Base-by-base conservation (phyloP, 306 rosid species). In the Senna siamea region DNA sequence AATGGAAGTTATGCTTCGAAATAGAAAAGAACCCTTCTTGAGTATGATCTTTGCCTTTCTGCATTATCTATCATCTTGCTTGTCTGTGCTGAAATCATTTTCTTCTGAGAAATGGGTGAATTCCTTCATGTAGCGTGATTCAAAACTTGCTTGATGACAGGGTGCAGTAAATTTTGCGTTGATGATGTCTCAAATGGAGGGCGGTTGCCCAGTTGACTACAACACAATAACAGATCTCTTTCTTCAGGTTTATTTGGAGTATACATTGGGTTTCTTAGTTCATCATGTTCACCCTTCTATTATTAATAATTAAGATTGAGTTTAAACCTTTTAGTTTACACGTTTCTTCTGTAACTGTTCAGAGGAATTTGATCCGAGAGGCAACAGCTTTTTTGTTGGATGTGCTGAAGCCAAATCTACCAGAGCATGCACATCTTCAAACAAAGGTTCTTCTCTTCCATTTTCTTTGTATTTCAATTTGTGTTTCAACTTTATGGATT, bases 101-200 rank as follows among this genome's bases (percentile, higher is more conserved):
- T 6, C 43, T 47, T 73, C 57, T 14, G 40, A 37, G 40, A 0
- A 51, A 47, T 37, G 40, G 15, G 28, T 72, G 35, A 72, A 18
- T 23, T 34, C 40, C 61, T 38, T 28, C 8, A n/a, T 14, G 9
- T 74, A 50, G 59, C 30, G 54, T 73, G 4, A 68, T 63, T 69
- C n/a, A 32, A 62, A 74, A 40, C 64, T 34, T 69, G 53, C 51
- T 82, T 81, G 64, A 44, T 20, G 84, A 61, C 80, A 93, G 98
- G 97, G 98, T 72, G 98, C 98, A 55, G 97, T 93, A 61, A 93
- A 93, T 87, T 93, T 93, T 85, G 97, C 97, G 55, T 82, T 93
- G 72, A 93, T 93, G 98, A 93, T 93, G 98, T 89, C 98, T 63
- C 97, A 93, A 93, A 93, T 93, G 98, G 98, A 93, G 66, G 97